These are phyloP conservation scores for Podospora appendiculata DNA, from an alignment of 495 filamentous ascomycete genomes.

Conservation along the genomic window DNA sequence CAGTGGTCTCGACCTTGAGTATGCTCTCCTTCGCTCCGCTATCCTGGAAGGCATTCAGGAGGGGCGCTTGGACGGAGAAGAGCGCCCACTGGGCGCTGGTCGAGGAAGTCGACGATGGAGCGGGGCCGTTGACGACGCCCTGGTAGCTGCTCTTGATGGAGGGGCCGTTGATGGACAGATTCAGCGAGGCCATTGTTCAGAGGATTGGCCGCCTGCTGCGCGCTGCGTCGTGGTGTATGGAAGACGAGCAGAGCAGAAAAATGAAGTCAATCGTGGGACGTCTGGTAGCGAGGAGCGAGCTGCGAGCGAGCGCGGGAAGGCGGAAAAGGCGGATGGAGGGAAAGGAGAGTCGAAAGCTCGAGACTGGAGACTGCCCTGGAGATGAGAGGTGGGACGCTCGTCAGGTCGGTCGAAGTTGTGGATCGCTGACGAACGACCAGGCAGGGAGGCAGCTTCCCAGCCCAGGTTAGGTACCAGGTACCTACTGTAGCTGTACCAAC, in stretches of 20 bases:
- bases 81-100: conserved; percentile 73
- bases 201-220: neutral
- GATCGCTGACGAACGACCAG: too few species aligned
- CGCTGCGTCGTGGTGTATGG: neutral
- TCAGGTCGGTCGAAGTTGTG: too few species aligned
- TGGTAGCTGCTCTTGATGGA: conserved; percentile 92
- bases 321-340: too few species aligned
- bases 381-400: too few species aligned
- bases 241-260: neutral
- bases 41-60: conserved; percentile 88
- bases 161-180: conserved; percentile 81
- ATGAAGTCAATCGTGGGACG: too few species aligned
- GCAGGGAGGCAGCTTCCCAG: too few species aligned
- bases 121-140: conserved; percentile 67
- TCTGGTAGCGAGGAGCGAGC: too few species aligned
- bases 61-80: conserved; percentile 82
- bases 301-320: too few species aligned
- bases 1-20: conserved; percentile 85
- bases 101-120: conserved; percentile 51
- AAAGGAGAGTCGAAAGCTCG: too few species aligned
- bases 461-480: too few species aligned
- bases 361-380: too few species aligned
- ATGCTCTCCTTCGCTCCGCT: conserved; percentile 81
- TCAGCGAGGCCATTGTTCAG: conserved; percentile 77
- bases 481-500: too few species aligned